These are phyloP conservation scores for Fusarium xyrophilum DNA, from an alignment of 2,329 filamentous ascomycete species.

Conservation along the genomic window DNA sequence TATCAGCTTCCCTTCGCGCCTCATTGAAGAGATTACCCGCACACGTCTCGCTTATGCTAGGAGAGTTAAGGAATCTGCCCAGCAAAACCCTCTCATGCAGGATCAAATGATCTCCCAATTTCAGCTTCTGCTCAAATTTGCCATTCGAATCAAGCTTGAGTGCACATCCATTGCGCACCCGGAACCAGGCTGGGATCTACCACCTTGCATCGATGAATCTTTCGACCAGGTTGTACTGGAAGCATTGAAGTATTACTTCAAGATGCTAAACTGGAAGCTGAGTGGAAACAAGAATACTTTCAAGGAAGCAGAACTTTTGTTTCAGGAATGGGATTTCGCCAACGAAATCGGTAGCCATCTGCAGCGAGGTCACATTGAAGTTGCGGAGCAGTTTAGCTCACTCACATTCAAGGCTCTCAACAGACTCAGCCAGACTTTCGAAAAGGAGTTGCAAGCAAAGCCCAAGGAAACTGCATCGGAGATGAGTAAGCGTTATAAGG, in stretches of 20 bases:
- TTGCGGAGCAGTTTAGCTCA: constrained; percentile 95
- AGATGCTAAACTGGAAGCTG: constrained; percentile 97
- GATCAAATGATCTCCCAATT: constrained; percentile 99
- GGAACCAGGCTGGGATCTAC: constrained; percentile 92
- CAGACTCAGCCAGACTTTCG: constrained; percentile 88
- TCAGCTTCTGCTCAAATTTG: constrained; percentile 88
- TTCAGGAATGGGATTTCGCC: constrained; percentile 97
- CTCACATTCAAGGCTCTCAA: constrained; percentile 92
- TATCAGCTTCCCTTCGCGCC: constrained; percentile 94
- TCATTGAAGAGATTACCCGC: constrained; percentile 96
- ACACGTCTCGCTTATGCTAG: constrained; percentile 89
- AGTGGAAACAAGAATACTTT: constrained; percentile 98
- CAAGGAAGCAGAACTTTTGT: constrained; percentile 96
- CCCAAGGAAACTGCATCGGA: constrained; percentile 83
- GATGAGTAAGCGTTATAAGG: constrained; percentile 97
- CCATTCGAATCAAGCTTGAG: constrained; percentile 89
- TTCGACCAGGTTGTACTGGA: constrained; percentile 93
- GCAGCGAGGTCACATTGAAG: constrained; percentile 93
- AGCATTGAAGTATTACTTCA: constrained; percentile 97
- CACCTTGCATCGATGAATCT: constrained; percentile 94
- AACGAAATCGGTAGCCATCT: constrained; percentile 91
- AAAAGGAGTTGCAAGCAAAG: constrained; percentile 84
- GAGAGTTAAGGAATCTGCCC: constrained; percentile 93
- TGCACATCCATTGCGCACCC: constrained; percentile 84
- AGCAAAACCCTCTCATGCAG: constrained; percentile 91